These are phyloP conservation scores for Pseudocercospora eumusae DNA, from an alignment of 2,329 filamentous ascomycete species.

Conservation along the genomic window DNA sequence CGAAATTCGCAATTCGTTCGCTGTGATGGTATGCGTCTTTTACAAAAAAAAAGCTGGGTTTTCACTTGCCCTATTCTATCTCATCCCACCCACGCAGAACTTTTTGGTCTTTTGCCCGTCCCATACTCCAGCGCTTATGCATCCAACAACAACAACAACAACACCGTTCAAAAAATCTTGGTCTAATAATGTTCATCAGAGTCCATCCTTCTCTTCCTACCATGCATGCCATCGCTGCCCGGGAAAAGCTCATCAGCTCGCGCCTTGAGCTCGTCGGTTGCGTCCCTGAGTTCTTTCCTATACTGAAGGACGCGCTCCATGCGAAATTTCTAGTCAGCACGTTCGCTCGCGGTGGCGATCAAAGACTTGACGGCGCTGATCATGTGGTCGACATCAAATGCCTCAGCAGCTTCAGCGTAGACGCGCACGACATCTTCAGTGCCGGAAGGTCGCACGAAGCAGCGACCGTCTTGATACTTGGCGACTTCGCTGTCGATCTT, in stretches of 20 bases:
- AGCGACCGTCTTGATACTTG: constrained; percentile 86
- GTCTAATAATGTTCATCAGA: not conserved
- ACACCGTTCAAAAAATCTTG: not conserved
- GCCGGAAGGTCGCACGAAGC: constrained; percentile 88
- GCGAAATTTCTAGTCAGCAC: constrained; percentile 9
- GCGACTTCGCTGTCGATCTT: constrained; percentile 85
- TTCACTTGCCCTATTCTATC: too few species aligned
- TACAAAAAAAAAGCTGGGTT: not conserved
- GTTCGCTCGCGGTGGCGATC: constrained; percentile 25
- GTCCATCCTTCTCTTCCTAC: too few species aligned
- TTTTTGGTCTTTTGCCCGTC: not conserved
- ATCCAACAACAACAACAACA: not conserved
- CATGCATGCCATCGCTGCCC: too few species aligned
- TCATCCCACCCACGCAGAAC: not conserved
- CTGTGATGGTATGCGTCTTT: not conserved
- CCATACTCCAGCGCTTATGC: not conserved
- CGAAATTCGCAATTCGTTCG: not conserved
- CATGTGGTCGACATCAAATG: constrained; percentile 86
- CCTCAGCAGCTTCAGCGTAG: constrained; percentile 89
- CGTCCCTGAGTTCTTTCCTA: too few species aligned
- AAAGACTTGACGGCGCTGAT: constrained; percentile 69
- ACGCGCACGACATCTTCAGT: constrained; percentile 96
- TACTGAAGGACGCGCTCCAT: not conserved
- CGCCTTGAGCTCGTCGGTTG: too few species aligned
- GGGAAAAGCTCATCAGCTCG: too few species aligned